A percentile compares a stretch with the other conserved stretches of the same genome.
These are phyloP conservation scores for Boletus huronensis DNA, from an alignment of 768 basidiomycete species.

Conservation along the genomic window DNA sequence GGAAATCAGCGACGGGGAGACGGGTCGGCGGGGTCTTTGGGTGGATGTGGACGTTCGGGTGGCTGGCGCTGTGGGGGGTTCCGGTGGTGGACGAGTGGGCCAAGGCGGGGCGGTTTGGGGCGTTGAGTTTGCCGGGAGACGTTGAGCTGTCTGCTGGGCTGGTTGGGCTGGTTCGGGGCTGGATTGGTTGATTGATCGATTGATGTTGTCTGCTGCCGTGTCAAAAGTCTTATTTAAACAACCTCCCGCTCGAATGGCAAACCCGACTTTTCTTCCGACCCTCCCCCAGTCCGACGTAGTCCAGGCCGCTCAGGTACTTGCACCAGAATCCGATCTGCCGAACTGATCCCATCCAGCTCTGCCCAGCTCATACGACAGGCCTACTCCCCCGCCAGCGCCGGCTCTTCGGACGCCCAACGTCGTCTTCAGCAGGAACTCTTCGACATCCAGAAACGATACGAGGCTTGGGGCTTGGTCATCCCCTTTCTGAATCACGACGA, in stretches of 20 bases:
- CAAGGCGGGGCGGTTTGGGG: conserved; percentile 14
- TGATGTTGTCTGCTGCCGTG: too few species aligned
- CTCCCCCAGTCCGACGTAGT: conserved; percentile 51
- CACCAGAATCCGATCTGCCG: conserved; percentile 17
- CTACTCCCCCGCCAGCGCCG: conserved; percentile 49
- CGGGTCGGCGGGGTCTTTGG: conserved; percentile 47
- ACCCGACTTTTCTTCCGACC: conserved; percentile 46
- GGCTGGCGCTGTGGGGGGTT: conserved; percentile 48
- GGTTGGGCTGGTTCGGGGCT: conserved; percentile 24
- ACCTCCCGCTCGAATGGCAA: conserved; percentile 15
- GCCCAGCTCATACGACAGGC: conserved; percentile 67
- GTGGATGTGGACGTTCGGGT: conserved; percentile 49
- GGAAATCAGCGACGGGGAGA: conserved; percentile 40
- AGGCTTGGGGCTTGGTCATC: conserved; percentile 82
- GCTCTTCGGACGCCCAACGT: conserved; percentile 58
- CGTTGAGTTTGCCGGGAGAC: conserved; percentile 7
- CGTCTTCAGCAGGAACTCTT: conserved; percentile 69
- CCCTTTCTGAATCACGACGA: conserved; percentile 71
- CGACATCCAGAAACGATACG: conserved; percentile 69
- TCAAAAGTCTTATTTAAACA: background rate
- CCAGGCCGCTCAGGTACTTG: conserved; percentile 55
- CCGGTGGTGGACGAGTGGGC: conserved; percentile 42
- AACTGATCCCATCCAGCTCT: conserved; percentile 7
- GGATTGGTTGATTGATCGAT: too few species aligned
- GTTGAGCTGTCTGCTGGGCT: conserved; percentile 15